phyloP scores from a whole-genome alignment of 495 filamentous ascomycete species.

The Pyrenula aspistea region DNA sequence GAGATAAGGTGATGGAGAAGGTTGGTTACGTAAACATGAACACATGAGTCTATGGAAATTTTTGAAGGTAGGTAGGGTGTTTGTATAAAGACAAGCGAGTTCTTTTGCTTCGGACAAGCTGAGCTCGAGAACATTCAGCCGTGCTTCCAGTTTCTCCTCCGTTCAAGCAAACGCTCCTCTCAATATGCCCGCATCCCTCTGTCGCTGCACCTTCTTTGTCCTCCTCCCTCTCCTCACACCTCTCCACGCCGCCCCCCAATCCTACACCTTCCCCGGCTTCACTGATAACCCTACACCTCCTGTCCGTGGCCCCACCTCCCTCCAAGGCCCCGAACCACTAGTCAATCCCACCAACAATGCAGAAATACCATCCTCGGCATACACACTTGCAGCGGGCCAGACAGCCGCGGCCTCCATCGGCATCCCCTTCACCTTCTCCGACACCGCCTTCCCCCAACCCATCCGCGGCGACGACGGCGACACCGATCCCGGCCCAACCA shows the following conservation, averaged over 20 bases:
- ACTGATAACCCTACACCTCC: background rate
- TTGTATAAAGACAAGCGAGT: too few relatives aligned
- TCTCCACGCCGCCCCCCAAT: background rate
- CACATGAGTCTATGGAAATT: too few relatives aligned
- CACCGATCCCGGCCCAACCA: slow-evolving; percentile 40
- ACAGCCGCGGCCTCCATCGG: slow-evolving; percentile 35
- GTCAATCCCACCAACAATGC: background rate
- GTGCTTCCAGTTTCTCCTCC: too few relatives aligned
- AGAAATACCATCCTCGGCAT: slow-evolving; percentile 2
- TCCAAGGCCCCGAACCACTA: background rate
- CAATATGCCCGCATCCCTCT: too few relatives aligned
- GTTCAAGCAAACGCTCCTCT: too few relatives aligned
- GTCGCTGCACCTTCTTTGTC: too few relatives aligned
- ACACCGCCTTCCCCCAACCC: slow-evolving; percentile 42
- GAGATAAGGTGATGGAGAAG: too few relatives aligned
- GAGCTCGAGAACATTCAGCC: too few relatives aligned
- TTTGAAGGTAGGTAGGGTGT: too few relatives aligned
- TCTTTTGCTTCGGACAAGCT: too few relatives aligned
- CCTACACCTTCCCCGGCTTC: background rate
- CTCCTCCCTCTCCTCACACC: background rate
- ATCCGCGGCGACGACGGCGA: slow-evolving; percentile 37
- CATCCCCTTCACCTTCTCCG: slow-evolving; percentile 39
- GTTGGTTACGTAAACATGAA: too few relatives aligned
- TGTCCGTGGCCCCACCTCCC: background rate
- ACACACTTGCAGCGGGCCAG: slow-evolving; percentile 30